Evolutionary conservation across 192 early-diverging fungal species (phyloP), one percentile per base, ranked within the genome.

Genomic region (Coemansia sp.): DNA sequence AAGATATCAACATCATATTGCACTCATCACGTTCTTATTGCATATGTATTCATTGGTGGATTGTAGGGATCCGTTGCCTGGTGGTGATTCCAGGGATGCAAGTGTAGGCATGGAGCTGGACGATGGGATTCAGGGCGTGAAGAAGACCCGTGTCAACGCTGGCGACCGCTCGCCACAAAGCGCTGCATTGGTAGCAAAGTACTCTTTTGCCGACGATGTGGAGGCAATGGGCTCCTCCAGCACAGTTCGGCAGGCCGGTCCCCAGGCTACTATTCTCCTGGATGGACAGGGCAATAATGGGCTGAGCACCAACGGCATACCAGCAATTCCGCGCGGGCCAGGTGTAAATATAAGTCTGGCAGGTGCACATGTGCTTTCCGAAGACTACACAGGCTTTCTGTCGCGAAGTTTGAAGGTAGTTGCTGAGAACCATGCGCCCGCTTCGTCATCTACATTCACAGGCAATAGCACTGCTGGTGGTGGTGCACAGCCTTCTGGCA

Each of bases 121-220:
- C n/a, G 56, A 58, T 41, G 56, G 7, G n/a, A 58, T 58, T 6
- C 56, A 58, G 16, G 56, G 56, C 39, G 38, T 37, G 9, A 58
- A 40, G 10, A 58, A n/a, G 39, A 41, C 56, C 15, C 56, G 56
- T 16, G 23, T 41, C 6, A 58, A 58, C 39, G 15, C 15, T 15
- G 61, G 63, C 32, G 75, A 72, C n/a, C 62, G 74, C 54, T 81
- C 79, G 26, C 79, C 79, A 12, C 70, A 73, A 52, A 81, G 79
- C 61, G 70, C 70, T 8, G 79, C 79, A 8, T 71, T 81, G 37
- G 70, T 68, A 11, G 79, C 70, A n/a, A 68, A 66, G 54, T 76
- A 72, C 57, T 69, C 78, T 52, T 58, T 68, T 5, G 40, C 64
- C 5, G 70, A 71, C 43, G 56, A 71, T 16, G 54, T 64, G 16